Evolutionary conservation across 352 stramenopile genomes (phyloP), one percentile per base, ranked within the genome.

Genomic region (Phytophthora cactorum): DNA sequence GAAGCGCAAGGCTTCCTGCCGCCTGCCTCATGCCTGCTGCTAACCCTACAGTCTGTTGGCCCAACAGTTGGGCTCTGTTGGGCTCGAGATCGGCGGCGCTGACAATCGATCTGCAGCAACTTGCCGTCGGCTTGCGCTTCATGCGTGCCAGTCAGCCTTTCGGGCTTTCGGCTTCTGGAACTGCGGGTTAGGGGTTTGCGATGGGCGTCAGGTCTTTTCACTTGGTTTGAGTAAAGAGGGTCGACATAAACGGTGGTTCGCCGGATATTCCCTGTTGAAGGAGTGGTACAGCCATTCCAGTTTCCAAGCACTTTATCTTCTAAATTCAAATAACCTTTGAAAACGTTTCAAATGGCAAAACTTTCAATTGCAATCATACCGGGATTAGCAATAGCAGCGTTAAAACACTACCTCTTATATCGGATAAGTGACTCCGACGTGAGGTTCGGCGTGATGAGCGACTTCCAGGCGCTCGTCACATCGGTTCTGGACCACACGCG

Each of bases 191-290:
- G 46, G 57, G 29, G 1, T 63, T 27, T 8, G 8, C 12, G 8
- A 28, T 66, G 47, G 22, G 38, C 47, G 59, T 58, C 59, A 60
- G 49, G 14, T 9, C 17, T 5, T 60, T 57, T 57, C 17, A 57
- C 59, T 66, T 66, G 36, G 15, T 6, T 46, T 31, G 36, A 52
- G 59, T 66, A 66, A 41, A 9, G 12, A 12, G 39, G 5, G 28
- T 4, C 2, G 22, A 60, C 49, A 66, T 59, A 66, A 53, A 66
- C 28, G 41, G 28, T 22, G 34, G 14, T 11, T 22, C 5, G 15
- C 28, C 39, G 49, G 59, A 66, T 66, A 66, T 53, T 56, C 43
- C 17, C 15, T 4, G 59, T 66, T 66, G 59, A 66, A 58, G 49
- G 27, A 59, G 50, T 59, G 47, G 28, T 15, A 39, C 55, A 1